Evolutionary conservation across 805 yeast species (phyloP).

Genomic region (Gaillardinia entomophila): DNA sequence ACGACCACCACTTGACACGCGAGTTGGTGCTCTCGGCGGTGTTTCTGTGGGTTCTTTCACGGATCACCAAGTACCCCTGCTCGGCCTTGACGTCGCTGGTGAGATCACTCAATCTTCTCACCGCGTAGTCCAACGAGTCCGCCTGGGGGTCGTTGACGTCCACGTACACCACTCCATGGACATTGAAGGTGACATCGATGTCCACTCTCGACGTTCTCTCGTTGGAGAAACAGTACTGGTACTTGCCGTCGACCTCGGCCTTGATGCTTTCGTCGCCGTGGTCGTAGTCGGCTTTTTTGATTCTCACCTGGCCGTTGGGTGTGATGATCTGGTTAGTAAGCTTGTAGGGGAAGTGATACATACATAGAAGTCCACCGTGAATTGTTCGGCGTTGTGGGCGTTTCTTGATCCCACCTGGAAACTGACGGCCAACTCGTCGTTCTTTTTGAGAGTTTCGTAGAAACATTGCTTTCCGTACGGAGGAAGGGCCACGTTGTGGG

Average conservation of each 20-base stretch:
- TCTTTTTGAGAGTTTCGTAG: conserved; percentile 72
- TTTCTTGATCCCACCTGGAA: conserved; percentile 94
- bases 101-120: conserved; percentile 65
- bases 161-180: conserved; percentile 86
- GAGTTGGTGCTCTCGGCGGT: conserved; percentile 97
- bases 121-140: conserved; percentile 79
- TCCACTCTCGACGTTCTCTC: conserved; percentile 67
- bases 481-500: conserved; percentile 79
- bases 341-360: too few species aligned
- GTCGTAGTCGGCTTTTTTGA: conserved; percentile 50
- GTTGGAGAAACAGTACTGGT: conserved; percentile 86
- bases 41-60: conserved; percentile 97
- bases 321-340: conserved; percentile 14
- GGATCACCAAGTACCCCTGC: conserved; percentile 84
- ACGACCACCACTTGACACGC: conserved; percentile 97
- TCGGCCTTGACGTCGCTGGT: conserved; percentile 89
- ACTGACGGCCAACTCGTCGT: conserved; percentile 81
- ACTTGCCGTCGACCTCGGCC: conserved; percentile 67
- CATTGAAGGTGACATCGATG: conserved; percentile 91
- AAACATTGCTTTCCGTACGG: conserved; percentile 85
- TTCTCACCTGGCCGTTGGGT: conserved; percentile 44
- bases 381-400: conserved; percentile 60
- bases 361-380: conserved; percentile 55
- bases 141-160: conserved; percentile 71
- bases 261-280: conserved; percentile 75